Evolutionary conservation across 2,329 filamentous ascomycete genomes (phyloP).

Genomic region (Peltaster fructicola): DNA sequence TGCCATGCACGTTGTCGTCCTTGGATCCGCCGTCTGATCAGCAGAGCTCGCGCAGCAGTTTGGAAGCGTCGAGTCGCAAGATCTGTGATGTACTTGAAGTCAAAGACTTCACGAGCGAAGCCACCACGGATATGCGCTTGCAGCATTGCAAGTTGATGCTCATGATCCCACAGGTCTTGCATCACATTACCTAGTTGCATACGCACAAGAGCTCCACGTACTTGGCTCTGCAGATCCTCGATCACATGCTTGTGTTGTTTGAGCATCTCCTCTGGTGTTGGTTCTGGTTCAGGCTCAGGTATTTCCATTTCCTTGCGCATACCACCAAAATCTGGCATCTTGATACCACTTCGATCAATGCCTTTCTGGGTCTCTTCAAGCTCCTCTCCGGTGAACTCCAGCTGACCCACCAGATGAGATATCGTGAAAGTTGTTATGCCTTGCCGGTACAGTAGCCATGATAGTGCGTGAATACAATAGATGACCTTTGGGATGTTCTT

Average conservation of each 20-base stretch:
- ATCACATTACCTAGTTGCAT: slow-evolving; percentile 64
- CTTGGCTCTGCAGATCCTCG: slow-evolving; percentile 69
- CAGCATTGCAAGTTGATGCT: slow-evolving; percentile 60
- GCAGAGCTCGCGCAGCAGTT: slow-evolving; percentile 57
- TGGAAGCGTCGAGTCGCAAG: slow-evolving; percentile 66
- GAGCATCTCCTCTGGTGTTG: slow-evolving; percentile 78
- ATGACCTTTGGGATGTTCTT: slow-evolving; percentile 99
- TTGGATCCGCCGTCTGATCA: slow-evolving; percentile 47
- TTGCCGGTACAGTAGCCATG: slow-evolving; percentile 91
- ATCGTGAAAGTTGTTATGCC: slow-evolving; percentile 92
- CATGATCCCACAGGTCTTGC: slow-evolving; percentile 77
- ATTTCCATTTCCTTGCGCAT: slow-evolving; percentile 94
- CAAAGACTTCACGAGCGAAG: slow-evolving; percentile 65
- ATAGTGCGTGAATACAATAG: slow-evolving; percentile 92
- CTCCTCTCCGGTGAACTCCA: slow-evolving; percentile 96
- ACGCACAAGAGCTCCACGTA: slow-evolving; percentile 62
- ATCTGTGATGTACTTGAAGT: slow-evolving; percentile 69
- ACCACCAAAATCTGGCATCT: slow-evolving; percentile 93
- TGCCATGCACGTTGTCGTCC: slow-evolving; percentile 51
- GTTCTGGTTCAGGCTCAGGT: slow-evolving; percentile 55
- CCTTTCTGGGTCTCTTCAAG: slow-evolving; percentile 94
- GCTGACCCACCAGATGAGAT: slow-evolving; percentile 85
- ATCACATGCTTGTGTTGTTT: slow-evolving; percentile 56
- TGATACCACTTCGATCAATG: slow-evolving; percentile 83
- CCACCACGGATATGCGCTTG: slow-evolving; percentile 79